Evolutionary conservation across 2,329 filamentous ascomycete genomes (phyloP).

Genomic region (Ophiocordyceps camponoti-rufipedis): DNA sequence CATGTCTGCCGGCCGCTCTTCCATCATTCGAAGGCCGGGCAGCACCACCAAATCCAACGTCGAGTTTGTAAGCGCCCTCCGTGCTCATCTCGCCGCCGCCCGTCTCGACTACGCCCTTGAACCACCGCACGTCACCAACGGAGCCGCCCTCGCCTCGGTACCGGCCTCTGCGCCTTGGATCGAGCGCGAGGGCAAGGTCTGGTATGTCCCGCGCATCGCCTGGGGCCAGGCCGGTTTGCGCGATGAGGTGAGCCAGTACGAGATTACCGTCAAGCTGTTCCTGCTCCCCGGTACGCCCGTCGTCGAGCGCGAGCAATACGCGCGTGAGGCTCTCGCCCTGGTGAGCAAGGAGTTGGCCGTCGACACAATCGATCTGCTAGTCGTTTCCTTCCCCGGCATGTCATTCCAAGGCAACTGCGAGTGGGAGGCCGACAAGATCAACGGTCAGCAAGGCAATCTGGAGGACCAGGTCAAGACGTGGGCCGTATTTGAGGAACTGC

Average conservation of each 20-base stretch:
- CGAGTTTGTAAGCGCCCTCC: conserved; percentile 77
- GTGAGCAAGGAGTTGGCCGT: conserved; percentile 68
- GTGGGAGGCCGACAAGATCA: conserved; percentile 48
- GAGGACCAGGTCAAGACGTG: conserved; percentile 52
- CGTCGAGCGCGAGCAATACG: conserved; percentile 48
- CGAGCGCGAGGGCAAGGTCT: conserved; percentile 33
- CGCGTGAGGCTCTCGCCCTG: conserved; percentile 58
- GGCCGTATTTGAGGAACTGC: conserved; percentile 54
- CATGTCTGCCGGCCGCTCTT: conserved; percentile 65
- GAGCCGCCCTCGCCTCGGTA: conserved; percentile 14
- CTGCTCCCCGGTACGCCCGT: conserved; percentile 58
- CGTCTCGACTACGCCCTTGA: conserved; percentile 39
- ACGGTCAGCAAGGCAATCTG: conserved; percentile 43
- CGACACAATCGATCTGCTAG: conserved; percentile 64
- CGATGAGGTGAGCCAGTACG: conserved; percentile 73
- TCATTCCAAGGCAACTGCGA: conserved; percentile 88
- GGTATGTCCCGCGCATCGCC: conserved; percentile 66
- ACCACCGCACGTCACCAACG: conserved; percentile 10
- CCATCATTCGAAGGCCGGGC: conserved; percentile 63
- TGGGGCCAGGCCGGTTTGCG: conserved; percentile 51
- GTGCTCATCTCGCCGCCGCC: conserved; percentile 62
- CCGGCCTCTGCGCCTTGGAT: conserved; percentile 42
- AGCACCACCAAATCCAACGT: conserved; percentile 67
- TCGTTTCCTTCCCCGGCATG: conserved; percentile 83
- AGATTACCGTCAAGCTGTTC: conserved; percentile 92